These are phyloP conservation scores for Boletus bicolor DNA, from an alignment of 768 basidiomycete genomes.

Conservation along the genomic window DNA sequence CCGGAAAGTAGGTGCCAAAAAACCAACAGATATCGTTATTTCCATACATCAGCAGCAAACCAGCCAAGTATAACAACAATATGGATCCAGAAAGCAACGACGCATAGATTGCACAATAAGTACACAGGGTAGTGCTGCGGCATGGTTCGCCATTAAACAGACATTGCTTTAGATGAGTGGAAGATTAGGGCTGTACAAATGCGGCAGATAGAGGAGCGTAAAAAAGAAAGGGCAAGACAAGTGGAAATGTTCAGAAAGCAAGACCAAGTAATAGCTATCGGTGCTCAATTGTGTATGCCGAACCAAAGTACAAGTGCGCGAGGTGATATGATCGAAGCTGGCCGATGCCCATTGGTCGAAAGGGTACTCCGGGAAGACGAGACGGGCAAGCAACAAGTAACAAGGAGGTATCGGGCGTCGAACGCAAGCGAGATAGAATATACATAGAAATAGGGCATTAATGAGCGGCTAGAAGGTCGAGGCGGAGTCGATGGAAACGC, in stretches of 20 bases:
- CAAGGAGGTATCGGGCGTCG: conserved; percentile 33
- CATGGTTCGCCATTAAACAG: conserved; percentile 37
- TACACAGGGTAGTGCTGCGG: conserved; percentile 38
- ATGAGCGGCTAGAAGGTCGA: conserved; percentile 21
- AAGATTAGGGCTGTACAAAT: conserved; percentile 40
- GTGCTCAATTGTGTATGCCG: conserved; percentile 47
- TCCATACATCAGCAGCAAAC: neutral
- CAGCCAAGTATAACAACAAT: neutral
- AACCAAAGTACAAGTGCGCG: conserved; percentile 68
- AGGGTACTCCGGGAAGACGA: conserved; percentile 35
- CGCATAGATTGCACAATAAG: conserved; percentile 39
- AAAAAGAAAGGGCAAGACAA: conserved; percentile 23
- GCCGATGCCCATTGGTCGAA: conserved; percentile 35
- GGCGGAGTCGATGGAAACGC: conserved; percentile 27
- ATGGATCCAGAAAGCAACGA: conserved; percentile 27
- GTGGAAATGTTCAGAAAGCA: conserved; percentile 35
- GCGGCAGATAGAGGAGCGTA: conserved; percentile 42
- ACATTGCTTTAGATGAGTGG: conserved; percentile 40
- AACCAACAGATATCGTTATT: neutral
- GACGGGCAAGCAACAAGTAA: conserved; percentile 36
- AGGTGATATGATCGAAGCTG: conserved; percentile 48
- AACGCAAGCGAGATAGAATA: conserved; percentile 35
- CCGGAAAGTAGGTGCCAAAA: no score
- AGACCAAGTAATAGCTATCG: conserved; percentile 36
- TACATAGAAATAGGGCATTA: conserved; percentile 38